Conservation (phyloP, 2,329 filamentous ascomycete species). For the Alternaria novae-zelandiae region DNA sequence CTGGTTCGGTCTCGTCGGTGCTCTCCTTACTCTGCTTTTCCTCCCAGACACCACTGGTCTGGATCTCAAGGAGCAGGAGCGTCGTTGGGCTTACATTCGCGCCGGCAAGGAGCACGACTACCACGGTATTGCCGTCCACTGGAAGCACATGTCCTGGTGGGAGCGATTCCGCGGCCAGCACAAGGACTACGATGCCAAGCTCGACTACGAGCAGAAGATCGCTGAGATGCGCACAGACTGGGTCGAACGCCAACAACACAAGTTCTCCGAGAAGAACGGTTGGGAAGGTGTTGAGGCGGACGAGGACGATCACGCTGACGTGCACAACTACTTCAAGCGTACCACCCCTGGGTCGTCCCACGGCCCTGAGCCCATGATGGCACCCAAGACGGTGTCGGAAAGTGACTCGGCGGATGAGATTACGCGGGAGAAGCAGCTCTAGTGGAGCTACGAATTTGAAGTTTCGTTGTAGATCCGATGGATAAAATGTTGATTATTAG, state of each 20-base stretch:
- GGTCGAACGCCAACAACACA: constrained; percentile 62
- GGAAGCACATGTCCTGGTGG: constrained; percentile 85
- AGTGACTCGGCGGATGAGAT: constrained; percentile 19
- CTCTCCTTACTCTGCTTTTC: constrained; percentile 82
- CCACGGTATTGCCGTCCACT: constrained; percentile 91
- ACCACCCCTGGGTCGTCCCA: constrained; percentile 22
- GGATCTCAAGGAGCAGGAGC: constrained; percentile 96
- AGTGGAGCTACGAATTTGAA: neutral
- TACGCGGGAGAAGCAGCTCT: constrained; percentile 11
- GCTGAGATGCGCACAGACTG: constrained; percentile 73
- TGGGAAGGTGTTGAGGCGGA: constrained; percentile 36
- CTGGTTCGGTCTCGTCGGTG: constrained; percentile 91
- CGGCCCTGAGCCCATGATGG: constrained; percentile 25
- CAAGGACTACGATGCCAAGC: constrained; percentile 77
- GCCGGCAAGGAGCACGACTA: constrained; percentile 80
- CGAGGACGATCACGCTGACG: constrained; percentile 38
- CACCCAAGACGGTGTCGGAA: constrained; percentile 20
- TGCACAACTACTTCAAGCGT: constrained; percentile 45
- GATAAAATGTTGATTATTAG: neutral
- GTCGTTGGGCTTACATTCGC: constrained; percentile 87
- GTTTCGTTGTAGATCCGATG: neutral
- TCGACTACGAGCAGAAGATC: constrained; percentile 82
- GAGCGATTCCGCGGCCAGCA: constrained; percentile 79
- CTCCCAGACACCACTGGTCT: constrained; percentile 97
- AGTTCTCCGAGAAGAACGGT: constrained; percentile 45